These are phyloP conservation scores for Fusarium ramigenum DNA, from an alignment of 2,329 filamentous ascomycete genomes.

Conservation along the genomic window DNA sequence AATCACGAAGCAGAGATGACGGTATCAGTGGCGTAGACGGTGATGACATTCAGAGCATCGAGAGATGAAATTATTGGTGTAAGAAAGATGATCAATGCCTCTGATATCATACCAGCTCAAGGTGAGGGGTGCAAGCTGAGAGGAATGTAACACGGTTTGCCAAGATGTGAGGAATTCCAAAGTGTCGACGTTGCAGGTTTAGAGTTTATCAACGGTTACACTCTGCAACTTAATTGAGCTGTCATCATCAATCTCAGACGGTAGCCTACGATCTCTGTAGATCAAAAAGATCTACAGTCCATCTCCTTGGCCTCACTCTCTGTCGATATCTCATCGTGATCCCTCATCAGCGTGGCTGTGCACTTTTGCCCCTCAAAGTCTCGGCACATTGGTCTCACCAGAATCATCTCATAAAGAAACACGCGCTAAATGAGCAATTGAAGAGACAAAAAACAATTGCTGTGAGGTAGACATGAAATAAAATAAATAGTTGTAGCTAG, in stretches of 20 bases:
- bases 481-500: neutral
- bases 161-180: neutral
- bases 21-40: conserved; percentile 15
- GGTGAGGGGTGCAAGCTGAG: neutral
- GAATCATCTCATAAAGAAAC: conserved; percentile 8
- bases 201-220: neutral
- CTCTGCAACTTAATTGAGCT: neutral
- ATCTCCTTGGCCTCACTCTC: neutral
- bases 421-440: neutral
- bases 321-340: neutral
- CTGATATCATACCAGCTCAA: neutral
- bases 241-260: neutral
- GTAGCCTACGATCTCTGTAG: neutral
- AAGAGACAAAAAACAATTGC: neutral
- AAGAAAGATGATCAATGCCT: neutral
- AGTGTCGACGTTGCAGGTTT: neutral
- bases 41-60: neutral
- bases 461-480: conserved; percentile 5
- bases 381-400: neutral
- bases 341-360: conserved; percentile 24
- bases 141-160: neutral
- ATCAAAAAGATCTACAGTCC: neutral
- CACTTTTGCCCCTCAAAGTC: conserved; percentile 20
- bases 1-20: conserved; percentile 27
- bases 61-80: conserved; percentile 1